phyloP scores from a whole-genome alignment of 2,329 filamentous ascomycete species.

The Penicillium sp. region DNA sequence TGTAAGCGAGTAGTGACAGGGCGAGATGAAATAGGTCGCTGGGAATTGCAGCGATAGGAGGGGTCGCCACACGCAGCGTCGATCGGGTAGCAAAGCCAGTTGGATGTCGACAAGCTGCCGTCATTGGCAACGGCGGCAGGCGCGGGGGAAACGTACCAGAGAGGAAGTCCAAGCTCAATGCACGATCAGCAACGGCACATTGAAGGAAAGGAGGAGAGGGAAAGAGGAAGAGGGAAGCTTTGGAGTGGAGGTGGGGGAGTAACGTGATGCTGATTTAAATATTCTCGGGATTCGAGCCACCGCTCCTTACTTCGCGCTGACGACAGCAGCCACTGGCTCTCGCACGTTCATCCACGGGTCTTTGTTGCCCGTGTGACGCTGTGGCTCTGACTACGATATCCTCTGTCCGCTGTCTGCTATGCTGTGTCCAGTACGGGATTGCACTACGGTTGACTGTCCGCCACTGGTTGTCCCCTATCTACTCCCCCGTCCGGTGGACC shows the following conservation, averaged over 20 bases:
- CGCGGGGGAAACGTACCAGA: neutral
- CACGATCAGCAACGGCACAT: neutral
- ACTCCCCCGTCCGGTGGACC: no score
- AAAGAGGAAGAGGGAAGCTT: constrained; percentile 13
- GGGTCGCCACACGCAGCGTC: constrained; percentile 26
- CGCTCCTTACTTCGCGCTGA: neutral
- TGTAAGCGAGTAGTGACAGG: neutral
- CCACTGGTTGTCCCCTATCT: no score
- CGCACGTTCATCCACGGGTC: neutral
- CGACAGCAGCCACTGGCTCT: neutral
- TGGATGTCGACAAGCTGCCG: constrained; percentile 31
- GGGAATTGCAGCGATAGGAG: constrained; percentile 7
- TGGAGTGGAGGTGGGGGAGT: constrained; percentile 13
- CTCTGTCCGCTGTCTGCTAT: no score
- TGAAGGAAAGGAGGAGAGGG: constrained; percentile 11
- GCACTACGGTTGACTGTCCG: no score
- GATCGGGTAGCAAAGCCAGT: constrained; percentile 22
- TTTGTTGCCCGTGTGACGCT: neutral
- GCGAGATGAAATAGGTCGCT: constrained; percentile 13
- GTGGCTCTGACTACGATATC: no score
- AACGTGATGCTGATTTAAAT: constrained; percentile 18
- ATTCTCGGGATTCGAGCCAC: neutral
- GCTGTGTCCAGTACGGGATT: no score
- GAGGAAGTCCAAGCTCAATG: constrained; percentile 5
- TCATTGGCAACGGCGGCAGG: constrained; percentile 25